These are phyloP conservation scores for Xerophyta viscosa DNA, from an alignment of 106 monocot genomes.

Conservation along the genomic window DNA sequence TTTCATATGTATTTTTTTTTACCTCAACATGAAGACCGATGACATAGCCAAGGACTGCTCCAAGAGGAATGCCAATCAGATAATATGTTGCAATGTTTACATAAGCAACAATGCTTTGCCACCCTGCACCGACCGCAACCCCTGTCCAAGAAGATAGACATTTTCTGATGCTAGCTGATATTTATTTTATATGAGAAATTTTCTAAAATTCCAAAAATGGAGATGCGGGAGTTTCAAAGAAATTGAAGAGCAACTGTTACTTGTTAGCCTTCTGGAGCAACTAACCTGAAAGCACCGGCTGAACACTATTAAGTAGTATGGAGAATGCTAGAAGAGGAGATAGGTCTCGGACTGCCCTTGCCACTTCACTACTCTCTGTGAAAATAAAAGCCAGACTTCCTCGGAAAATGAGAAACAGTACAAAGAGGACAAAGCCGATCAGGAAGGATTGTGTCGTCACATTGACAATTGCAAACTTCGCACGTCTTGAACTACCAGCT, in stretches of 20 bases:
- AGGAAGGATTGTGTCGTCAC: conserved; percentile 21
- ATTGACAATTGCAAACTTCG: conserved; percentile 49
- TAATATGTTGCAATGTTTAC: conserved; percentile 79
- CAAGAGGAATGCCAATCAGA: conserved; percentile 75
- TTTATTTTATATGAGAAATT: too few species aligned
- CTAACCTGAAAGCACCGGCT: conserved; percentile 69
- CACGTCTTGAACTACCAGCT: conserved; percentile 47
- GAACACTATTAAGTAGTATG: conserved; percentile 73
- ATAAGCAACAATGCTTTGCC: conserved; percentile 74
- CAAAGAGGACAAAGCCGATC: conserved; percentile 46
- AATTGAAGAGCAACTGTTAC: too few species aligned
- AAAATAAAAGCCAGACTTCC: conserved; percentile 54
- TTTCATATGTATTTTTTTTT: too few species aligned
- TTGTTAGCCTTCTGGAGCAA: too few species aligned
- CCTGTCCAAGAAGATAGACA: conserved; percentile 23
- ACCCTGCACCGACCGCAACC: conserved; percentile 78
- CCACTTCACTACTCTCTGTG: conserved; percentile 32
- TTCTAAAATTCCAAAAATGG: too few species aligned
- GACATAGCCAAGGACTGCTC: conserved; percentile 26
- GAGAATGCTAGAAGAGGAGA: conserved; percentile 69
- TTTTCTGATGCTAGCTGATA: background rate
- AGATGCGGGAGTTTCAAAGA: too few species aligned
- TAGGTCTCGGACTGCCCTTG: conserved; percentile 47
- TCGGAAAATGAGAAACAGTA: conserved; percentile 35
- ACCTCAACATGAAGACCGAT: conserved; percentile 62